These are phyloP conservation scores for Mucor saturninus DNA, from an alignment of 371 early-diverging fungal genomes.

Conservation along the genomic window DNA sequence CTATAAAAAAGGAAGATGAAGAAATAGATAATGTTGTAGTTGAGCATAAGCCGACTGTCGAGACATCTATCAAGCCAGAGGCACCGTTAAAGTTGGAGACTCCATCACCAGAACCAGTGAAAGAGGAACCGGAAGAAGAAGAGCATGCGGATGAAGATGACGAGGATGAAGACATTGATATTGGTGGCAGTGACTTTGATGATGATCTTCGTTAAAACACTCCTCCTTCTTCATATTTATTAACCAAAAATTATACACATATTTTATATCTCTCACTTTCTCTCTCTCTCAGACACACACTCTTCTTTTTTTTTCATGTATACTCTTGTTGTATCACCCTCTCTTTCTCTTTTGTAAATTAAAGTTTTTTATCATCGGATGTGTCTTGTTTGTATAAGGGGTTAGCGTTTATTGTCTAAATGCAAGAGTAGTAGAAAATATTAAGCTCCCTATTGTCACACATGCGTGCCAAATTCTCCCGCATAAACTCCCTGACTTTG, in stretches of 20 bases:
- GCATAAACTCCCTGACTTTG: no score
- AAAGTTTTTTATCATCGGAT: no score
- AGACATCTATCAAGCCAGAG: constrained; percentile 1
- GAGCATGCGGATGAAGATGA: constrained; percentile 43
- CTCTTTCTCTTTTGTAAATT: no score
- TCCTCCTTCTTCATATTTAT: neutral
- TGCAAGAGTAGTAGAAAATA: no score
- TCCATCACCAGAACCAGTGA: neutral
- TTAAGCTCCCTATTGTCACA: no score
- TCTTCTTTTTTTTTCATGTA: no score
- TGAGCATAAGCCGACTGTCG: constrained; percentile 16
- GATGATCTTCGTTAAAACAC: constrained; percentile 53
- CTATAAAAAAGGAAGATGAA: constrained; percentile 10
- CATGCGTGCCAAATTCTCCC: no score
- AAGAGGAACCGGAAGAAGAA: constrained; percentile 5
- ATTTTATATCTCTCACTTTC: no score
- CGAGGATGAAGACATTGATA: constrained; percentile 69
- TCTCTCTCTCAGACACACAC: no score
- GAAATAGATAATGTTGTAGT: constrained; percentile 21
- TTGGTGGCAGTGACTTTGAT: constrained; percentile 68
- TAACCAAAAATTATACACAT: neutral
- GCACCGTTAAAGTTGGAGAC: neutral
- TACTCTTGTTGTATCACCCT: no score
- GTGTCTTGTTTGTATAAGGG: no score
- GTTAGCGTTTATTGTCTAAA: no score